phyloP scores from a whole-genome alignment of 495 filamentous ascomycete species.

The Chaetomidium leptoderma region DNA sequence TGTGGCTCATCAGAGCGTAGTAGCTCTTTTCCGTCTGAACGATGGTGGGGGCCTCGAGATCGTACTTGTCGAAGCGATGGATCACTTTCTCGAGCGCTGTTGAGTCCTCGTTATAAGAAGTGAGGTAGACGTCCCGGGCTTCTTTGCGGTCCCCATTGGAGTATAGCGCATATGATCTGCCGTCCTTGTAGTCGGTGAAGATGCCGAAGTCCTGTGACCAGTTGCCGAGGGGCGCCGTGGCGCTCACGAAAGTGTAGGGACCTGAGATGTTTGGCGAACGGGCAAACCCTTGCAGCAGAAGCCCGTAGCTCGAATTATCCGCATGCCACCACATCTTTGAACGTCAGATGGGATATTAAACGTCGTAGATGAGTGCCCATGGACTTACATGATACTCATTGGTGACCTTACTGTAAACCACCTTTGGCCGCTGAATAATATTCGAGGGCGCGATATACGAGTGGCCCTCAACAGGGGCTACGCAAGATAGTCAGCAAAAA shows the following conservation, averaged over 20 bases:
- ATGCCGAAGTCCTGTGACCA: constrained; percentile 48
- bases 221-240: constrained; percentile 42
- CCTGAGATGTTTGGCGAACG: constrained; percentile 36
- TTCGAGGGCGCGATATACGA: constrained; percentile 34
- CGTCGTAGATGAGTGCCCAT: neutral
- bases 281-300: constrained; percentile 43
- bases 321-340: constrained; percentile 47
- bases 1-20: constrained; percentile 46
- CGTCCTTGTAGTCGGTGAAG: constrained; percentile 44
- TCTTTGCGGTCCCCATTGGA: constrained; percentile 42
- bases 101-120: constrained; percentile 37
- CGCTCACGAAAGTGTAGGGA: constrained; percentile 39
- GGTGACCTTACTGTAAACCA: constrained; percentile 36
- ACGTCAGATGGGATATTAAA: neutral
- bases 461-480: constrained; percentile 36
- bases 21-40: constrained; percentile 44
- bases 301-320: constrained; percentile 43
- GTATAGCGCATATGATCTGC: constrained; percentile 40
- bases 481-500: constrained; percentile 19
- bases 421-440: constrained; percentile 46
- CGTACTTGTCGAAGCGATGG: constrained; percentile 44
- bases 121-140: constrained; percentile 42
- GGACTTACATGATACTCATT: constrained; percentile 37
- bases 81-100: constrained; percentile 36
- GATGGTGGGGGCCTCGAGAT: constrained; percentile 44